These are phyloP conservation scores for Phytophthora constricta DNA, from an alignment of 352 stramenopile species.

Conservation along the genomic window DNA sequence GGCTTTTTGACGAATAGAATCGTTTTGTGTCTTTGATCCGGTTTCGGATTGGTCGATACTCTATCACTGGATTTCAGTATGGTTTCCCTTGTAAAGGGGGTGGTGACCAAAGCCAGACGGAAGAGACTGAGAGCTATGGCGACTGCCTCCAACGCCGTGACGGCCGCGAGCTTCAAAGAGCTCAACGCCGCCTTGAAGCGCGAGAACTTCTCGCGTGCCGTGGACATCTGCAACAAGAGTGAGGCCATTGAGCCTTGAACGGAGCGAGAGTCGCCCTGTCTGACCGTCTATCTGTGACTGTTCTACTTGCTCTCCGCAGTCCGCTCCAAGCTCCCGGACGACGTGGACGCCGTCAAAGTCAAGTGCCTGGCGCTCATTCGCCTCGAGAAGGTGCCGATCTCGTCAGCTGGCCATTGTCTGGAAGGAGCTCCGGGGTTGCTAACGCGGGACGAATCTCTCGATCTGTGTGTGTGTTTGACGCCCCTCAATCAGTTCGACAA, in stretches of 20 bases:
- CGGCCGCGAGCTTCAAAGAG: constrained; percentile 72
- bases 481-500: constrained; percentile 72
- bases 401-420: background rate
- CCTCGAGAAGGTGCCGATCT: constrained; percentile 63
- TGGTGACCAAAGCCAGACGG: background rate
- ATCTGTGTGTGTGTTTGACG: background rate
- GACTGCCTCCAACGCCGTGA: constrained; percentile 17
- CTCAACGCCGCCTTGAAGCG: constrained; percentile 76
- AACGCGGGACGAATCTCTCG: too few species aligned
- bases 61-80: background rate
- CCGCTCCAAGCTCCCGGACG: constrained; percentile 71
- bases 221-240: constrained; percentile 92
- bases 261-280: background rate
- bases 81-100: background rate
- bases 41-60: background rate
- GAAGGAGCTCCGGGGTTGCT: background rate
- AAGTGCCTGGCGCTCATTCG: constrained; percentile 86
- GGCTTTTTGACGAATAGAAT: background rate
- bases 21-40: background rate
- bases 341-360: constrained; percentile 80
- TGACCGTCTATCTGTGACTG: too few species aligned
- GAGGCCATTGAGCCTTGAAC: constrained; percentile 7
- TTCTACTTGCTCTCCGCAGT: constrained; percentile 44
- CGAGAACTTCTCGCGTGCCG: constrained; percentile 79
- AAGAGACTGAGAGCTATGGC: constrained; percentile 17